A percentile compares a stretch with the other conserved stretches of the same genome.
Evolutionary conservation across 345 rosid species (phyloP).

Genomic region (Moricandia moricandioides): DNA sequence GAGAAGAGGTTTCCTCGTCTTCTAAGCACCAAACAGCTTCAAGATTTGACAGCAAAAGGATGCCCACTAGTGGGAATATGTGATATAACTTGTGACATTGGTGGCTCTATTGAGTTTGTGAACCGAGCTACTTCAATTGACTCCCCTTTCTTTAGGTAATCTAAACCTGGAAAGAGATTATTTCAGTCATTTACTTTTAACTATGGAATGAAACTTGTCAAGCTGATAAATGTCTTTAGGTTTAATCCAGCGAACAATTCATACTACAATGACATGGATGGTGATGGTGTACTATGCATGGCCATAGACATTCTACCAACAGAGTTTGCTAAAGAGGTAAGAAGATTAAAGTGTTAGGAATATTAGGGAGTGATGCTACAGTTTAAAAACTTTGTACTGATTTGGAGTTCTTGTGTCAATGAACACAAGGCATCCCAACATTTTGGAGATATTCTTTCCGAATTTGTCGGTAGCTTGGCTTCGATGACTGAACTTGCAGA

Average conservation of each 20-base stretch:
- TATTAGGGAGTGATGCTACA: slow-evolving; percentile 1
- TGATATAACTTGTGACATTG: slow-evolving; percentile 88
- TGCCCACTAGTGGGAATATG: slow-evolving; percentile 84
- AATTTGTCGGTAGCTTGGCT: slow-evolving; percentile 70
- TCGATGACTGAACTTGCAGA: slow-evolving; percentile 50
- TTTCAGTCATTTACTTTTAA: neutral
- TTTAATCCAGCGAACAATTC: slow-evolving; percentile 57
- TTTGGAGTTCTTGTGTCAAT: slow-evolving; percentile 24
- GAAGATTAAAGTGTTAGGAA: slow-evolving; percentile 5
- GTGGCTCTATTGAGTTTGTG: slow-evolving; percentile 85
- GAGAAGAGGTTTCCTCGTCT: slow-evolving; percentile 82
- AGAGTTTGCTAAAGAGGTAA: slow-evolving; percentile 93
- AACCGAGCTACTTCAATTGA: slow-evolving; percentile 68
- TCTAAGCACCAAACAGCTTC: slow-evolving; percentile 66
- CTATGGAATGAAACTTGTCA: neutral
- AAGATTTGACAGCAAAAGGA: slow-evolving; percentile 52
- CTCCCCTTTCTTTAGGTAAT: slow-evolving; percentile 84
- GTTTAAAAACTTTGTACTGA: slow-evolving; percentile 5
- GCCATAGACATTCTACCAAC: slow-evolving; percentile 93
- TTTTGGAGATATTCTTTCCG: slow-evolving; percentile 83
- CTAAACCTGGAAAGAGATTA: neutral
- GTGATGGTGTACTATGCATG: slow-evolving; percentile 68
- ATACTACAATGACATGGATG: slow-evolving; percentile 78
- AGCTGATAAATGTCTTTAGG: slow-evolving; percentile 38
- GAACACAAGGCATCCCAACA: slow-evolving; percentile 74